Percentiles rank a stretch among this genome's conserved stretches.
phyloP scores from a whole-genome alignment of 2,329 filamentous ascomycete species.

The Albifimbria verrucaria region DNA sequence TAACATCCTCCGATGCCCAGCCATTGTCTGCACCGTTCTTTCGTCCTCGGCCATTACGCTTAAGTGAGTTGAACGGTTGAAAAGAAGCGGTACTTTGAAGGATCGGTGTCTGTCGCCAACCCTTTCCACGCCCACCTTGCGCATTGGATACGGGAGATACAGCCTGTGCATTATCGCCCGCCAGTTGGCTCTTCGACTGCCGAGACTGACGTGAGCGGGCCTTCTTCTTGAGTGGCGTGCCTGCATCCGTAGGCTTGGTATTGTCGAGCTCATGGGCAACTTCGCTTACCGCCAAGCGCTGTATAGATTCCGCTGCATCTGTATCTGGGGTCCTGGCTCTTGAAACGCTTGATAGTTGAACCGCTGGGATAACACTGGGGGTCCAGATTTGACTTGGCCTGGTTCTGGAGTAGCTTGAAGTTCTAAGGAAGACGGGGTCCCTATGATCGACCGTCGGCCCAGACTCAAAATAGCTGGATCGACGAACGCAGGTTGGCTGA shows the following conservation, averaged over 20 bases:
- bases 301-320: conserved; percentile 22
- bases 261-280: conserved; percentile 11
- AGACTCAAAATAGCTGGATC: conserved; percentile 82
- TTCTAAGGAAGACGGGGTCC: conserved; percentile 19
- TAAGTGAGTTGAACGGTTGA: conserved; percentile 60
- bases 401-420: conserved; percentile 8
- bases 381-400: conserved; percentile 8
- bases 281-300: conserved; percentile 18
- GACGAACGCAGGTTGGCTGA: conserved; percentile 51
- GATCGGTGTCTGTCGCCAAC: conserved; percentile 59
- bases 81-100: conserved; percentile 59
- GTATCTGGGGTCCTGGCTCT: conserved; percentile 17
- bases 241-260: conserved; percentile 16
- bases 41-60: conserved; percentile 48
- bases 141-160: conserved; percentile 14
- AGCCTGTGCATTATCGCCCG: conserved; percentile 20
- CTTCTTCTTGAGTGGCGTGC: conserved; percentile 27
- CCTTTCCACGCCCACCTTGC: conserved; percentile 42
- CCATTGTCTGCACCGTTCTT: conserved; percentile 62
- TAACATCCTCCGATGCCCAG: conserved; percentile 95
- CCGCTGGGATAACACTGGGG: conserved; percentile 8
- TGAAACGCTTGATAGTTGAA: conserved; percentile 7
- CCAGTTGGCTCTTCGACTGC: conserved; percentile 23
- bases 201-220: conserved; percentile 27
- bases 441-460: conserved; percentile 36